These are phyloP conservation scores for Sclerotinia subarctica DNA, from an alignment of 2,329 filamentous ascomycete genomes.

Conservation along the genomic window DNA sequence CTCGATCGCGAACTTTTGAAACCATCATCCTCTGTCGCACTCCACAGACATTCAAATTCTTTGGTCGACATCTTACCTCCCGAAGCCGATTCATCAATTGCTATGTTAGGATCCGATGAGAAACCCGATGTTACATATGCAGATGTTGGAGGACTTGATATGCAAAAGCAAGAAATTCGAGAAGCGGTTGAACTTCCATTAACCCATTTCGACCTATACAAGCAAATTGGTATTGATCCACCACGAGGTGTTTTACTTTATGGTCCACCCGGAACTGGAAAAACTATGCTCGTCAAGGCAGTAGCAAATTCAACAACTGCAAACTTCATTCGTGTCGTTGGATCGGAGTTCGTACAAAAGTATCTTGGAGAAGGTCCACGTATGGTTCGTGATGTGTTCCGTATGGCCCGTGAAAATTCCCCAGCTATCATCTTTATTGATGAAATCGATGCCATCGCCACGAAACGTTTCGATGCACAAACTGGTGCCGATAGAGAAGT, in stretches of 20 bases:
- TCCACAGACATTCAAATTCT: conserved; percentile 97
- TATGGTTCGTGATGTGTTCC: conserved; percentile 98
- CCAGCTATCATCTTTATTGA: conserved; percentile 99
- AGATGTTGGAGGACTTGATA: conserved; percentile 94
- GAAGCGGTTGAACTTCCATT: conserved; percentile 96
- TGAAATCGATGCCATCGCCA: conserved; percentile 97
- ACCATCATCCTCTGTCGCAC: conserved; percentile 93
- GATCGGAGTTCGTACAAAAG: conserved; percentile 98
- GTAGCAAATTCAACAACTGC: conserved; percentile 98
- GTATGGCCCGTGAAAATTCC: conserved; percentile 98
- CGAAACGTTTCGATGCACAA: conserved; percentile 98
- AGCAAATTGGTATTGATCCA: conserved; percentile 98
- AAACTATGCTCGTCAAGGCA: conserved; percentile 97
- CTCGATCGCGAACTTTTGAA: conserved; percentile 98
- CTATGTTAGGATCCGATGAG: conserved; percentile 94
- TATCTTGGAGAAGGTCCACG: conserved; percentile 96
- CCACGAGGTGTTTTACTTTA: conserved; percentile 95
- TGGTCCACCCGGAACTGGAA: conserved; percentile 91
- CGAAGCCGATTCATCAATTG: conserved; percentile 97
- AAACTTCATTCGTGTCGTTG: conserved; percentile 96
- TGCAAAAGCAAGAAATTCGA: conserved; percentile 99
- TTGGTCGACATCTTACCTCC: conserved; percentile 98
- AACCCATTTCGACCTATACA: conserved; percentile 97
- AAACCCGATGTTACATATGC: conserved; percentile 98
- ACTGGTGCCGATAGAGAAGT: conserved; percentile 97